Percentiles rank a stretch among this genome's conserved stretches.
These are phyloP conservation scores for Xerophyta viscosa DNA, from an alignment of 106 monocot genomes.

Conservation along the genomic window DNA sequence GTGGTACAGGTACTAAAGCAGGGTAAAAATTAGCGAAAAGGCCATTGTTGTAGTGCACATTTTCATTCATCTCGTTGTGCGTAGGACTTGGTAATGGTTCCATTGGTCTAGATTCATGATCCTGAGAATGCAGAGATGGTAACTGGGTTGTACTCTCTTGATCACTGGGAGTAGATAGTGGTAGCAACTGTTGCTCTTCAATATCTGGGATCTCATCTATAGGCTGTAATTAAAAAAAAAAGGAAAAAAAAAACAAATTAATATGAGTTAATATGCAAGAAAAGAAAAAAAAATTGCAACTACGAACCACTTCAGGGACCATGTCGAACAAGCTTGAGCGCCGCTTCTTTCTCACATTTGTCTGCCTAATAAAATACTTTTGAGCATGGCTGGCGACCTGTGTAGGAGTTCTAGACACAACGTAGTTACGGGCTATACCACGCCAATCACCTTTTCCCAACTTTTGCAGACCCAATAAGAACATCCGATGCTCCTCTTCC, in stretches of 20 bases:
- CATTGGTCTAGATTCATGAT: slow-evolving; percentile 10
- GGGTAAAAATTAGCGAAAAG: slow-evolving; percentile 38
- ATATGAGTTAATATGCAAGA: too few species aligned
- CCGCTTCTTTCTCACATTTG: slow-evolving; percentile 43
- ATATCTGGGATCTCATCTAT: slow-evolving; percentile 16
- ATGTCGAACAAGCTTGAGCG: slow-evolving; percentile 62
- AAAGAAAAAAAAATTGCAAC: not conserved
- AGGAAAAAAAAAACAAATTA: not conserved
- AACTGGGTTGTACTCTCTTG: too few species aligned
- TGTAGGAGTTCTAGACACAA: slow-evolving; percentile 50
- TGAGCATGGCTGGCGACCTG: slow-evolving; percentile 30
- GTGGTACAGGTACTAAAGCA: slow-evolving; percentile 22
- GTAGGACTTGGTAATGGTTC: slow-evolving; percentile 3
- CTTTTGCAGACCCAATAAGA: slow-evolving; percentile 44
- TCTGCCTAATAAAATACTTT: slow-evolving; percentile 53
- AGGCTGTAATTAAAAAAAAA: slow-evolving; percentile 23
- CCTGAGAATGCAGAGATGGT: too few species aligned
- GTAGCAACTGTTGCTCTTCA: slow-evolving; percentile 20
- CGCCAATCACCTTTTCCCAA: slow-evolving; percentile 68
- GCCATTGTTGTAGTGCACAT: too few species aligned
- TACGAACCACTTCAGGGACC: slow-evolving; percentile 41
- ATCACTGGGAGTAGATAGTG: slow-evolving; percentile 12
- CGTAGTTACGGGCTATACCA: slow-evolving; percentile 50
- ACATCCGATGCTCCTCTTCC: slow-evolving; percentile 53
- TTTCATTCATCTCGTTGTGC: too few species aligned